Evolutionary conservation across 2,329 filamentous ascomycete genomes (phyloP).

Genomic region (Tolypocladium ophioglossoides): DNA sequence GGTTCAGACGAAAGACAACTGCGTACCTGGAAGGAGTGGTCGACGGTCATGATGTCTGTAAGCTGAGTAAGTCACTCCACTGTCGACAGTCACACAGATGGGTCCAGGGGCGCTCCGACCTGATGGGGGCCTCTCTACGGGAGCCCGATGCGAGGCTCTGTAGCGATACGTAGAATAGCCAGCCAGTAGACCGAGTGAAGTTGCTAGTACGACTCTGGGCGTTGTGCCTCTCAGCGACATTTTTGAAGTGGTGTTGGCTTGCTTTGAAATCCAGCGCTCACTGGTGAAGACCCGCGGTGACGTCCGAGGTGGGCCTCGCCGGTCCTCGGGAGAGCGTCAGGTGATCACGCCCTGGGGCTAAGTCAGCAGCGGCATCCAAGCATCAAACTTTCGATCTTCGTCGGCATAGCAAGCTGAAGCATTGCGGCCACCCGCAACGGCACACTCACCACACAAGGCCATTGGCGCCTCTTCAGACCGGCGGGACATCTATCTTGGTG

Average conservation of each 20-base stretch:
- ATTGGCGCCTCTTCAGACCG: neutral
- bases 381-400: slow-evolving; percentile 1
- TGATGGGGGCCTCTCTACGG: slow-evolving; percentile 5
- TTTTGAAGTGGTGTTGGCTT: slow-evolving; percentile 10
- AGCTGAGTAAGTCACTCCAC: slow-evolving; percentile 4
- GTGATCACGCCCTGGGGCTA: neutral
- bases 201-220: slow-evolving; percentile 13
- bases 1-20: slow-evolving; percentile 8
- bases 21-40: slow-evolving; percentile 35
- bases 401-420: neutral
- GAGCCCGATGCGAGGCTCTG: slow-evolving; percentile 10
- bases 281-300: neutral
- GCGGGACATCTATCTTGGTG: neutral
- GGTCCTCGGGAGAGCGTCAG: neutral
- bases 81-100: neutral
- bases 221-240: slow-evolving; percentile 18
- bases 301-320: neutral
- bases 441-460: neutral
- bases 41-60: slow-evolving; percentile 28
- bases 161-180: slow-evolving; percentile 19
- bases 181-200: slow-evolving; percentile 17
- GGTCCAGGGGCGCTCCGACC: neutral
- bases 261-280: slow-evolving; percentile 21
- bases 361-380: neutral
- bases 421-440: neutral